A percentile compares a stretch with the other conserved stretches of the same genome.
Evolutionary conservation across 73 alveolate species (phyloP).

Genomic region (Paramecium pentaurelia): DNA sequence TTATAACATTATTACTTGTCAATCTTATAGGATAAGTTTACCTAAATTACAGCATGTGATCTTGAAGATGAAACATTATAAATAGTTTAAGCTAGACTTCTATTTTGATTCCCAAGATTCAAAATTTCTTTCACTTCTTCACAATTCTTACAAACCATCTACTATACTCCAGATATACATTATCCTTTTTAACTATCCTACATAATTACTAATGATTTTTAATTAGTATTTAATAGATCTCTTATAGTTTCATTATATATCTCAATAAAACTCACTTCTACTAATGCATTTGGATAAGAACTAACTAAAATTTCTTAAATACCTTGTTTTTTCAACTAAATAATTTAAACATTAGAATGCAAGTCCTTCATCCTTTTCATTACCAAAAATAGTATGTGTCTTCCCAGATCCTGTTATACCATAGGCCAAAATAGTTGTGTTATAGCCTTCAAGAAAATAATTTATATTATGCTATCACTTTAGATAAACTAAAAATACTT

Average conservation of each 20-base stretch:
- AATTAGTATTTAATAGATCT: constrained; percentile 74
- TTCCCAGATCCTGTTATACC: constrained; percentile 95
- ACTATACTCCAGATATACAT: constrained; percentile 81
- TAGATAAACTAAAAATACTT: neutral
- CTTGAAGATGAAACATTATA: constrained; percentile 86
- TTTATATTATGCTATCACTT: constrained; percentile 69
- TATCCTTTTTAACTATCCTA: constrained; percentile 83
- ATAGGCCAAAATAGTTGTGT: constrained; percentile 92
- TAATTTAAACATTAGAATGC: constrained; percentile 86
- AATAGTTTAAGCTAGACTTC: constrained; percentile 73
- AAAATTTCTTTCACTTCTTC: constrained; percentile 69
- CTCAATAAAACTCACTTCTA: constrained; percentile 85
- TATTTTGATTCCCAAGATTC: constrained; percentile 74
- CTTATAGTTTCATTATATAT: constrained; percentile 74
- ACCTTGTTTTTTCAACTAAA: constrained; percentile 69
- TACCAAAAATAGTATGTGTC: constrained; percentile 92
- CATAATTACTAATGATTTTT: constrained; percentile 68
- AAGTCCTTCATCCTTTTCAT: constrained; percentile 89
- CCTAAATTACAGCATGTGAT: constrained; percentile 73
- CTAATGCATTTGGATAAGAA: constrained; percentile 71
- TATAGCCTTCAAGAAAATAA: constrained; percentile 88
- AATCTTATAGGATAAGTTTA: constrained; percentile 88
- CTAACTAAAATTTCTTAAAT: constrained; percentile 65
- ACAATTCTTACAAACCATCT: constrained; percentile 63
- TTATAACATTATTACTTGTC: constrained; percentile 86